phyloP scores from a whole-genome alignment of 2,329 filamentous ascomycete species.

The Scedosporium boydii region DNA sequence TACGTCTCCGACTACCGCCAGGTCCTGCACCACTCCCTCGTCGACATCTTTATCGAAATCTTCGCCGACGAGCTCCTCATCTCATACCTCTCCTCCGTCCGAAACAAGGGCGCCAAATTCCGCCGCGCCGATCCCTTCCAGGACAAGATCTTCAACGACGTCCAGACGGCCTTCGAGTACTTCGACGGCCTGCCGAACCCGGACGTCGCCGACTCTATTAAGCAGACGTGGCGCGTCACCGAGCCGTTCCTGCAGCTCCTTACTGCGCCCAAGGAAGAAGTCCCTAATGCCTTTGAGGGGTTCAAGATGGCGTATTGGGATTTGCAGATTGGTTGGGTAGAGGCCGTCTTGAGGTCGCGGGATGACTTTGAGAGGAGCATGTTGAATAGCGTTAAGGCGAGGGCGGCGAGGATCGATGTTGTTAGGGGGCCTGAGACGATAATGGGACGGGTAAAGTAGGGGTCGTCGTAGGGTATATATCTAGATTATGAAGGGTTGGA shows the following conservation, averaged over 20 bases:
- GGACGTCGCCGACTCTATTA: constrained; percentile 65
- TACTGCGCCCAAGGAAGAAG: constrained; percentile 60
- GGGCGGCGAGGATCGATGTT: constrained; percentile 76
- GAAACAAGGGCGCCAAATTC: constrained; percentile 87
- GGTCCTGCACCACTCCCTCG: constrained; percentile 76
- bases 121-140: constrained; percentile 77
- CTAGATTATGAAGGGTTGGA: neutral
- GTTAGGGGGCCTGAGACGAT: constrained; percentile 81
- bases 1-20: constrained; percentile 82
- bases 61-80: constrained; percentile 85
- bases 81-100: constrained; percentile 72
- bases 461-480: neutral
- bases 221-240: constrained; percentile 85
- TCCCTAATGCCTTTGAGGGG: constrained; percentile 68
- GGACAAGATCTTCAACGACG: constrained; percentile 89
- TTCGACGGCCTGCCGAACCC: constrained; percentile 64
- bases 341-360: constrained; percentile 73
- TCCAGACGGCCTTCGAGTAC: constrained; percentile 82
- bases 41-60: constrained; percentile 89
- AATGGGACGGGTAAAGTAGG: constrained; percentile 83
- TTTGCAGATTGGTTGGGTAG: constrained; percentile 89
- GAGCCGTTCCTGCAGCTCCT: constrained; percentile 75
- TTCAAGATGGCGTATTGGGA: constrained; percentile 92
- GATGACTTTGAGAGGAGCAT: constrained; percentile 92
- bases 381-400: constrained; percentile 78